These are phyloP conservation scores for Sarocladium strictum DNA, from an alignment of 2,329 filamentous ascomycete species.

Conservation along the genomic window DNA sequence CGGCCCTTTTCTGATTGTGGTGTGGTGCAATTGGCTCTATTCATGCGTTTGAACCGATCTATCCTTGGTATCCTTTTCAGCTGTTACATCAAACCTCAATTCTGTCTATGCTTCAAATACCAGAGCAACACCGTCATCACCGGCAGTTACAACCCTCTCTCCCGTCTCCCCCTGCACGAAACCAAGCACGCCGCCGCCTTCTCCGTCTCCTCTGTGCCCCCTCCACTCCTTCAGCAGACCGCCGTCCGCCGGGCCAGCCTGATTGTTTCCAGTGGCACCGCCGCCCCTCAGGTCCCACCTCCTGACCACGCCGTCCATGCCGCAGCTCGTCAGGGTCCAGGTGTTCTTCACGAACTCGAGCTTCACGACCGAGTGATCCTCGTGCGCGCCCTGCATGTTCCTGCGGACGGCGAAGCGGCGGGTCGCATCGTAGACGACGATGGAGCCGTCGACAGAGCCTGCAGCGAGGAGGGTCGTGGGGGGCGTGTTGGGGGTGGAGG, in stretches of 20 bases:
- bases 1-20: no score
- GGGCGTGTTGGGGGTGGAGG: slow-evolving; percentile 26
- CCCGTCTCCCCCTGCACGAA: slow-evolving; percentile 80
- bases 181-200: slow-evolving; percentile 81
- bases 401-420: slow-evolving; percentile 82
- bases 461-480: slow-evolving; percentile 55
- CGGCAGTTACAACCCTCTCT: slow-evolving; percentile 75
- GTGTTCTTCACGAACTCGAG: slow-evolving; percentile 70
- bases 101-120: slow-evolving; percentile 55
- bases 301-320: slow-evolving; percentile 86
- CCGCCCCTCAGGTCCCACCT: slow-evolving; percentile 74
- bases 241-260: slow-evolving; percentile 37
- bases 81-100: neutral
- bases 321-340: slow-evolving; percentile 78
- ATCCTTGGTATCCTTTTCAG: slow-evolving; percentile 5
- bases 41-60: neutral
- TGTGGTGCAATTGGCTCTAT: no score
- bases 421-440: slow-evolving; percentile 81
- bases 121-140: slow-evolving; percentile 71
- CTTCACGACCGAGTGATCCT: slow-evolving; percentile 86
- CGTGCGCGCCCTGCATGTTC: slow-evolving; percentile 76
- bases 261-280: slow-evolving; percentile 23
- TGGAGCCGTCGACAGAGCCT: slow-evolving; percentile 67
- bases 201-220: slow-evolving; percentile 78
- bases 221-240: slow-evolving; percentile 83